Base-by-base conservation (phyloP, 208 protist species). In the Novymonas esmeraldas region DNA sequence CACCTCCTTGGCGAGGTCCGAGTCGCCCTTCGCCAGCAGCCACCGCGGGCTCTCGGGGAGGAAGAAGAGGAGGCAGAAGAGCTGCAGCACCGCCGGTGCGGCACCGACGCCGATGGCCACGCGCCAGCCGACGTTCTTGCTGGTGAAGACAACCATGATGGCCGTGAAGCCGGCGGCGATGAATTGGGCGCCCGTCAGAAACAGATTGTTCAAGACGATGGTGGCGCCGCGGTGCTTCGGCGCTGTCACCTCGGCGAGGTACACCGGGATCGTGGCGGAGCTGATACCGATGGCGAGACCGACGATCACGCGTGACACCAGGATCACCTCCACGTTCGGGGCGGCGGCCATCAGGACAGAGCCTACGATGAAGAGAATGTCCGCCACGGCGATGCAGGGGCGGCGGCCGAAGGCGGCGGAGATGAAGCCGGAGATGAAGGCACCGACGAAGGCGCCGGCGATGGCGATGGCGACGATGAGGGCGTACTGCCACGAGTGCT, bases 191-290 rank as follows among this genome's bases (percentile, higher is more conserved):
- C 87, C 85, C 4, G 91, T 96, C 20, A 98, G 64, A 44, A 84
- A 95, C 38, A 98, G 67, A 64, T 85, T 96, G 76, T 98, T 98
- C 14, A 95, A 64, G 42, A 95, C 92, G 59, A 98, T 89, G 26
- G 90, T 80, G 33, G 83, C 79, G 18, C 94, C 94, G n/a, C 94
- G 86, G 39, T 79, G 70, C 56, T 77, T 69, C 9, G 90, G 73
- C 22, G 88, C 70, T 11, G 91, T 93, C 18, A 96, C 85, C 71
- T 98, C 94, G 2, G 90, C 87, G 14, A 98, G 73, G 76, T 97
- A 97, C 41, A 98, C 86, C 14, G 94, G 94, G 64, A 97, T 92
- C 11, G 88, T 94, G n/a, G 86, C 90, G 42, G 89, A 93, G 64
- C 87, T 85, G 34, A 96, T 80, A 44, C 94, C 94, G 45, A 98